Conservation (phyloP, 129 eudicot species). For the Sambucus nigra region DNA sequence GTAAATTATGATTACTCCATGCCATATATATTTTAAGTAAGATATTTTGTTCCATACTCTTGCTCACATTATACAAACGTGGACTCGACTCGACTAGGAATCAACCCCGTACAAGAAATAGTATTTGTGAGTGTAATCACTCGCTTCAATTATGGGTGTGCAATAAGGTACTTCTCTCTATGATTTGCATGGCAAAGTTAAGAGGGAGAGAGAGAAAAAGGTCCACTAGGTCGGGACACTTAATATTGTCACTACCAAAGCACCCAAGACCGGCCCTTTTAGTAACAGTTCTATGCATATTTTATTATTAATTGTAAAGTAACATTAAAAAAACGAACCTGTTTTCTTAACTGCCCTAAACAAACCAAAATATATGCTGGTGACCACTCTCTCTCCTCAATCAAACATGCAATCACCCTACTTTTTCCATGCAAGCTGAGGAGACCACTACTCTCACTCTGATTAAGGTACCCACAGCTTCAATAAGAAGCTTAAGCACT, state of each 20-base stretch:
- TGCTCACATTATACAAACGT: no score
- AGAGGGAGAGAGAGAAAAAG: no score
- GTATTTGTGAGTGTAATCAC: no score
- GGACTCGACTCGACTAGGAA: no score
- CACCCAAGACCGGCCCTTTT: conserved; percentile 15
- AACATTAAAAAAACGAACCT: background rate
- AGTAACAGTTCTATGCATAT: background rate
- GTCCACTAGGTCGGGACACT: conserved; percentile 32
- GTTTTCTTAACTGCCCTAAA: conserved; percentile 19
- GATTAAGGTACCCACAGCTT: conserved; percentile 10
- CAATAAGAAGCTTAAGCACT: conserved; percentile 48
- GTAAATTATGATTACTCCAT: no score
- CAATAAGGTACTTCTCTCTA: no score
- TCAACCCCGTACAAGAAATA: no score
- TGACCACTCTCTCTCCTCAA: background rate
- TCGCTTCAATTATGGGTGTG: no score
- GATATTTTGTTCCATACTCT: no score
- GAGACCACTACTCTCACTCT: conserved; percentile 11
- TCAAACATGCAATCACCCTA: conserved; percentile 3
- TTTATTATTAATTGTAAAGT: background rate
- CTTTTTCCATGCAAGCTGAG: conserved; percentile 19
- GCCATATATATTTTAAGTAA: no score
- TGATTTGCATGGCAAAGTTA: no score
- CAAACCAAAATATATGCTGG: background rate
- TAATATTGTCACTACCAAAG: conserved; percentile 9